Evolutionary conservation across 257 asterid species (phyloP).

Genomic region (Fraxinus quadrangulata): DNA sequence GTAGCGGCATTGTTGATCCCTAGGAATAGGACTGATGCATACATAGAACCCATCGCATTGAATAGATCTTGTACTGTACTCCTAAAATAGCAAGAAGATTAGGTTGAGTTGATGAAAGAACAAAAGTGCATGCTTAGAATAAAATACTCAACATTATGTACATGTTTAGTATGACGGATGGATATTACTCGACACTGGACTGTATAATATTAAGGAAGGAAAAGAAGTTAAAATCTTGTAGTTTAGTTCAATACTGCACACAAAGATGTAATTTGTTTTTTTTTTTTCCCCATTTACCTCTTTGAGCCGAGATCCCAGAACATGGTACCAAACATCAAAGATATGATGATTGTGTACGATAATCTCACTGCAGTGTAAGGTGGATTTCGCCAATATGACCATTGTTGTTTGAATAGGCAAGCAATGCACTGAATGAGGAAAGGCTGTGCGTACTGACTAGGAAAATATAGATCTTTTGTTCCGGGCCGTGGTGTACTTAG

Average conservation of each 20-base stretch:
- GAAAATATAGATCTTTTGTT: slow-evolving; percentile 41
- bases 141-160: not conserved
- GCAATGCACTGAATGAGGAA: slow-evolving; percentile 52
- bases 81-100: slow-evolving; percentile 24
- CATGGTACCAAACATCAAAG: slow-evolving; percentile 50
- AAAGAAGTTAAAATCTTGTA: not conserved
- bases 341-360: slow-evolving; percentile 38
- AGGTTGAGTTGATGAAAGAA: not conserved
- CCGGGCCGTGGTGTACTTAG: slow-evolving; percentile 46
- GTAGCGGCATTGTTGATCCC: slow-evolving; percentile 37
- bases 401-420: slow-evolving; percentile 57
- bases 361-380: slow-evolving; percentile 54
- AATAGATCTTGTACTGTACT: slow-evolving; percentile 26
- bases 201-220: not conserved
- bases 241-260: not conserved
- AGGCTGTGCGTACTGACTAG: slow-evolving; percentile 41
- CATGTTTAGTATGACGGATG: not conserved
- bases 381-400: slow-evolving; percentile 68
- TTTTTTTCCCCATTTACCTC: slow-evolving; percentile 30
- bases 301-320: slow-evolving; percentile 62
- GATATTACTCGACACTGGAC: not conserved
- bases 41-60: slow-evolving; percentile 44
- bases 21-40: slow-evolving; percentile 38
- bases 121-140: not conserved
- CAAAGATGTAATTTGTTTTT: not conserved